Evolutionary conservation across 441 rosid species (phyloP).

Genomic region (Eutrema salsugineum): DNA sequence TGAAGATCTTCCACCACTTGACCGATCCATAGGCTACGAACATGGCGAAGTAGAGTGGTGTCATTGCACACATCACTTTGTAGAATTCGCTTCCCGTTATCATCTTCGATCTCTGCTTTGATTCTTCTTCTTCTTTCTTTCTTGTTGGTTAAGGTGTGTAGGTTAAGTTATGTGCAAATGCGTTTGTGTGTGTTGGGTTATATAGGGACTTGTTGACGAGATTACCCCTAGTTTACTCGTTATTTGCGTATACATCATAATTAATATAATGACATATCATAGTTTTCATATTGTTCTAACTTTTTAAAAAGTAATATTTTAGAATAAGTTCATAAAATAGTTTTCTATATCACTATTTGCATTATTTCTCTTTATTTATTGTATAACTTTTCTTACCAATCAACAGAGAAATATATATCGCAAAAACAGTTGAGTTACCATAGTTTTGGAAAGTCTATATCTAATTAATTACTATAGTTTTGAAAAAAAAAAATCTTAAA

Average conservation of each 20-base stretch:
- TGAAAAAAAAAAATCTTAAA: too few relatives aligned
- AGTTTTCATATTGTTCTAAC: background rate
- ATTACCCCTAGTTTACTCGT: slow-evolving; percentile 14
- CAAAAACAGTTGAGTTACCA: too few relatives aligned
- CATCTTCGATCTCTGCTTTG: slow-evolving; percentile 40
- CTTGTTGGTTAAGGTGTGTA: background rate
- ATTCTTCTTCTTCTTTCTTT: background rate
- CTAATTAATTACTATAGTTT: too few relatives aligned
- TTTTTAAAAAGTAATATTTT: background rate
- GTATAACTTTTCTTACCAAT: too few relatives aligned
- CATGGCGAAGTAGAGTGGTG: slow-evolving; percentile 73
- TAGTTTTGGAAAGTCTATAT: too few relatives aligned
- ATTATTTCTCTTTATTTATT: too few relatives aligned
- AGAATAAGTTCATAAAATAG: background rate
- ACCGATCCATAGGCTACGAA: slow-evolving; percentile 62
- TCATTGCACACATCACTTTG: slow-evolving; percentile 76
- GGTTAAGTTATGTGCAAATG: slow-evolving; percentile 6
- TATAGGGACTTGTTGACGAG: slow-evolving; percentile 24
- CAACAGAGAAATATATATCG: too few relatives aligned
- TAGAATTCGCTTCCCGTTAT: slow-evolving; percentile 57
- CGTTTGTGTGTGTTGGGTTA: slow-evolving; percentile 17
- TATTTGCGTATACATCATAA: slow-evolving; percentile 17
- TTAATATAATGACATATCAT: background rate
- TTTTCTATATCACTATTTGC: background rate
- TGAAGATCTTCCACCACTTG: slow-evolving; percentile 72